Evolutionary conservation across 2,329 filamentous ascomycete species (phyloP).

Genomic region (Zalaria obscura): DNA sequence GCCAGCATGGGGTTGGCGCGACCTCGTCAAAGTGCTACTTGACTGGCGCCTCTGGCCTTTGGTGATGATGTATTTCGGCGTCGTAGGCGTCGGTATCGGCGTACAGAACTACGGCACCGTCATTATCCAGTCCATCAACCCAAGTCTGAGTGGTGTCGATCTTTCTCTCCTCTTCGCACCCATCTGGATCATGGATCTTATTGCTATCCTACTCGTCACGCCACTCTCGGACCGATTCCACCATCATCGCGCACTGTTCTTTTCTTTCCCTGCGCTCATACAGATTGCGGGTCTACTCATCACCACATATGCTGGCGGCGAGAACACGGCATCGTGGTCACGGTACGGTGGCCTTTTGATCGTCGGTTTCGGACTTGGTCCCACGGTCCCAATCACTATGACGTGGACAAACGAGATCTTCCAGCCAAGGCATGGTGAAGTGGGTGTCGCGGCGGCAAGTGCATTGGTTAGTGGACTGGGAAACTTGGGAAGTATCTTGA

Average conservation of each 20-base stretch:
- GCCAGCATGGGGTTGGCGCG: constrained; percentile 56
- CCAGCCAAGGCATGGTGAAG: constrained; percentile 76
- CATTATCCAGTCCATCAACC: constrained; percentile 69
- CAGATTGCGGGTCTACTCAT: constrained; percentile 73
- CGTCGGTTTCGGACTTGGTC: constrained; percentile 79
- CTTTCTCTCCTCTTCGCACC: constrained; percentile 76
- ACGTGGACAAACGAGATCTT: constrained; percentile 87
- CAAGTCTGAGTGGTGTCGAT: constrained; percentile 55
- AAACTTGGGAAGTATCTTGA: constrained; percentile 73
- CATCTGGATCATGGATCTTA: constrained; percentile 75
- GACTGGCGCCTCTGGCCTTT: constrained; percentile 87
- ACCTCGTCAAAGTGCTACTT: constrained; percentile 55
- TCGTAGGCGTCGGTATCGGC: constrained; percentile 83
- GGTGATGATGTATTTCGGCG: constrained; percentile 84
- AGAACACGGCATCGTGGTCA: constrained; percentile 51
- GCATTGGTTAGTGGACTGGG: constrained; percentile 78
- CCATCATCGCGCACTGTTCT: constrained; percentile 64
- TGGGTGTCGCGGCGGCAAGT: constrained; percentile 74
- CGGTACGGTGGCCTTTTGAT: constrained; percentile 81
- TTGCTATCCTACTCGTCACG: constrained; percentile 73
- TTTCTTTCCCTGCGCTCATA: constrained; percentile 58
- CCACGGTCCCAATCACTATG: constrained; percentile 88
- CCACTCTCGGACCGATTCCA: constrained; percentile 82
- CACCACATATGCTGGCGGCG: constrained; percentile 57
- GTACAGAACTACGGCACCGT: constrained; percentile 79